Evolutionary conservation across 2,329 filamentous ascomycete genomes (phyloP).

Genomic region (Myriosclerotinia curreyana): DNA sequence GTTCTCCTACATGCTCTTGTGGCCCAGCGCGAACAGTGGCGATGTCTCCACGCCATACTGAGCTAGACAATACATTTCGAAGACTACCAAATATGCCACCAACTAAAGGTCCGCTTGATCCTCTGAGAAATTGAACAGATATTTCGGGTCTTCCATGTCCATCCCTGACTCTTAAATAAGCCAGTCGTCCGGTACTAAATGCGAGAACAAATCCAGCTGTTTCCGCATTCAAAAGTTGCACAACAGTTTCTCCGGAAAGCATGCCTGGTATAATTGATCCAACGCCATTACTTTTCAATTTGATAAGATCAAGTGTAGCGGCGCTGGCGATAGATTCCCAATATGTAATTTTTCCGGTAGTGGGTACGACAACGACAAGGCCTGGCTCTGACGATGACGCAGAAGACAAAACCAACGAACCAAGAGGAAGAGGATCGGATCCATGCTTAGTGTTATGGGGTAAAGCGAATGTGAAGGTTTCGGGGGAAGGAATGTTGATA

Average conservation of each 20-base stretch:
- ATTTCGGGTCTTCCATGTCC: slow-evolving; percentile 81
- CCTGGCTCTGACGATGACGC: slow-evolving; percentile 78
- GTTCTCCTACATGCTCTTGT: slow-evolving; percentile 72
- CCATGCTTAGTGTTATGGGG: slow-evolving; percentile 66
- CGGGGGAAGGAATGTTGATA: slow-evolving; percentile 62
- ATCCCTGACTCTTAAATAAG: slow-evolving; percentile 83
- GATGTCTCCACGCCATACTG: slow-evolving; percentile 71
- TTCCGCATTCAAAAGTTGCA: slow-evolving; percentile 78
- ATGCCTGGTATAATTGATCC: slow-evolving; percentile 72
- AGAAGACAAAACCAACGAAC: slow-evolving; percentile 75
- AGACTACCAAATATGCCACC: slow-evolving; percentile 78
- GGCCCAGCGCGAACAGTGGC: slow-evolving; percentile 74
- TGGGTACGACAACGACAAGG: slow-evolving; percentile 80
- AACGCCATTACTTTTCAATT: slow-evolving; percentile 75
- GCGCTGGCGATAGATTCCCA: slow-evolving; percentile 95
- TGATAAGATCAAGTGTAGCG: slow-evolving; percentile 70
- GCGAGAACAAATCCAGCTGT: slow-evolving; percentile 79
- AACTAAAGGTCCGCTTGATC: slow-evolving; percentile 50
- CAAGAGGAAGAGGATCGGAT: slow-evolving; percentile 74
- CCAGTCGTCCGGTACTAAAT: slow-evolving; percentile 81
- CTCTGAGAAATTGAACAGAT: slow-evolving; percentile 71
- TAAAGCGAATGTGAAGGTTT: slow-evolving; percentile 77
- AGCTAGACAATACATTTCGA: slow-evolving; percentile 68
- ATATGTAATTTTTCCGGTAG: slow-evolving; percentile 80
- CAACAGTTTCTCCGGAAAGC: slow-evolving; percentile 73